phyloP scores from a whole-genome alignment of 2,329 filamentous ascomycete species.

The Paraconiothyrium sp. region DNA sequence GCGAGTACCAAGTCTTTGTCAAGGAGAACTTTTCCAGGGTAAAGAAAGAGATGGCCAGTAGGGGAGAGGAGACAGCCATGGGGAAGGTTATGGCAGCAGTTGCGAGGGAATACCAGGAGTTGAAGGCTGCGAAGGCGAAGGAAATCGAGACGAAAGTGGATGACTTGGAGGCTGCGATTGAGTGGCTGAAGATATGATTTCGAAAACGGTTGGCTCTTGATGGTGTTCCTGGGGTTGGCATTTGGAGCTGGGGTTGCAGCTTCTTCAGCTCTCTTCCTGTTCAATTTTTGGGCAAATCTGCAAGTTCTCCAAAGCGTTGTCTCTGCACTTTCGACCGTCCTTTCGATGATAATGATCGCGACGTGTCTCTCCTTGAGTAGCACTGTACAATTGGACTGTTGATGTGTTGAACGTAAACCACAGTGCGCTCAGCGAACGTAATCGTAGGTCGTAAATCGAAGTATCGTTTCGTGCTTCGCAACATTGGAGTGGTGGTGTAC shows the following conservation, averaged over 20 bases:
- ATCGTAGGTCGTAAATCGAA: background rate
- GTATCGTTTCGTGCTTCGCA: background rate
- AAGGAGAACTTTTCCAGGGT: conserved; percentile 72
- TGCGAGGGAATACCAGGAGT: conserved; percentile 68
- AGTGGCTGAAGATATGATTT: conserved; percentile 30
- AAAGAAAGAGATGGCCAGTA: conserved; percentile 53
- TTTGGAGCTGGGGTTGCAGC: background rate
- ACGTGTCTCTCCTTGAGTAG: background rate
- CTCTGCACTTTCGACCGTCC: background rate
- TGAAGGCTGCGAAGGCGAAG: conserved; percentile 47
- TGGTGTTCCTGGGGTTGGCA: background rate
- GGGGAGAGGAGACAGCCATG: conserved; percentile 58
- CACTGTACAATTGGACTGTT: too few relatives aligned
- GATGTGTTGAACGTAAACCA: too few relatives aligned
- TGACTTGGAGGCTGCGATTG: conserved; percentile 33
- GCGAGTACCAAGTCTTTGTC: conserved; percentile 68
- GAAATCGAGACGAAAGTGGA: conserved; percentile 18
- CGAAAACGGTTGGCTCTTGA: background rate
- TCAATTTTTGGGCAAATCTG: background rate
- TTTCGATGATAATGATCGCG: background rate
- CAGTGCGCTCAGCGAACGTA: too few relatives aligned
- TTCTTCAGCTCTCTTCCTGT: background rate
- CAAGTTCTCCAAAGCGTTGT: background rate
- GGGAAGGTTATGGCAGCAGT: conserved; percentile 76
- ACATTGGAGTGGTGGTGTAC: background rate